These are phyloP conservation scores for Trichoderma parareesei DNA, from an alignment of 495 filamentous ascomycete species.

Conservation along the genomic window DNA sequence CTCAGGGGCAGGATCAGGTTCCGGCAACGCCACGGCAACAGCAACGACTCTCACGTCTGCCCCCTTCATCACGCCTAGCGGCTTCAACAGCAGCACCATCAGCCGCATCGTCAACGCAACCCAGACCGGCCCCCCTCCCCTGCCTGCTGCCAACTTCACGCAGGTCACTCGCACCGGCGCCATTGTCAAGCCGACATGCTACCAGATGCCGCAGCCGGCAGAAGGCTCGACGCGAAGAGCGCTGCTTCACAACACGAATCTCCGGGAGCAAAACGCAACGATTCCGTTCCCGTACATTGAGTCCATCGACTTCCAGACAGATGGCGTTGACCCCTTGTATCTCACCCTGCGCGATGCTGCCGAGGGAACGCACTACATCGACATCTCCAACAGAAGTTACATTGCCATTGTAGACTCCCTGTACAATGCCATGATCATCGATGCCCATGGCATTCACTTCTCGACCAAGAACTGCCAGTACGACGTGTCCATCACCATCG, in stretches of 20 bases:
- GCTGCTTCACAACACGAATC: neutral
- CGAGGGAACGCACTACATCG: slow-evolving; percentile 4
- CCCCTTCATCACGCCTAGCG: slow-evolving; percentile 1
- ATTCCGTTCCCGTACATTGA: slow-evolving; percentile 4
- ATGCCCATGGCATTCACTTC: neutral
- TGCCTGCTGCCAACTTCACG: neutral
- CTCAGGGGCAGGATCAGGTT: neutral
- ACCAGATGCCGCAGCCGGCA: neutral
- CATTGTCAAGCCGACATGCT: slow-evolving; percentile 3
- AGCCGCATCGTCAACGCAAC: neutral
- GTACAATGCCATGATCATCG: neutral
- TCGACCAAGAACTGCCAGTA: neutral
- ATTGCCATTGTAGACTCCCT: slow-evolving; percentile 4
- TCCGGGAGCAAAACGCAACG: neutral
- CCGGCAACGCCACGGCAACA: neutral
- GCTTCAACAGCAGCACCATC: slow-evolving; percentile 8
- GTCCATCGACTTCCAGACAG: neutral
- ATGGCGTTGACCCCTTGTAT: slow-evolving; percentile 1
- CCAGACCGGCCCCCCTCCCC: neutral
- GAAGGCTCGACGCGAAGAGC: neutral
- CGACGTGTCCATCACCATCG: slow-evolving; percentile 1
- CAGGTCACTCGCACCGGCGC: slow-evolving; percentile 1
- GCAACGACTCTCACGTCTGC: neutral
- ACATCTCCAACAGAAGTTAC: neutral
- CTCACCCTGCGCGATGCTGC: neutral